Base-by-base conservation (phyloP, 306 rosid genomes). In the Dryas alaskensis region DNA sequence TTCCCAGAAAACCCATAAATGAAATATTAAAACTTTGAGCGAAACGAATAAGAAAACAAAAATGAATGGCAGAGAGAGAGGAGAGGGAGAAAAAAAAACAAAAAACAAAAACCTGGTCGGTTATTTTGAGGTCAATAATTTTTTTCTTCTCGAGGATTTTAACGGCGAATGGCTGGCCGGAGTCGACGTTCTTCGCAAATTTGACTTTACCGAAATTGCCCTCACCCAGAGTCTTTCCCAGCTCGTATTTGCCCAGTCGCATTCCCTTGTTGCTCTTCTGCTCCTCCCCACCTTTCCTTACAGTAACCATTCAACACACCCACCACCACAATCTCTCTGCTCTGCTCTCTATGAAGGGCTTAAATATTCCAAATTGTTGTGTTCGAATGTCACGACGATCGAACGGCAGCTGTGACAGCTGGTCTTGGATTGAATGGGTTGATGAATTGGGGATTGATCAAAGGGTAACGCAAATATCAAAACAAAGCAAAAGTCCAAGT, bases 151-250 rank as follows among this genome's bases (percentile, higher is more conserved):
- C 87, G 7, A 93, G 68, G 61, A 91, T 86, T 88, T 93, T 93
- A 73, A 93, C 84, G 8, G 98, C 98, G 60, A 83, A 87, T 39
- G 74, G 54, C 10, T 83, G 87, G 3, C 84, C 91, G n/a, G 96
- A 78, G 19, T 79, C 86, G 11, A 78, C 72, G 83, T 91, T 73
- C 68, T 42, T 82, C 0, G 96, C 98, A 8, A 91, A 82, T 67
- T 91, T 93, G 0, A 93, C 98, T 79, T 93, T 93, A 0, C 97
- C 98, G 55, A 93, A 91, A 84, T 89, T 93, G 13, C 98, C 98
- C 63, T 93, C 94, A 1, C 98, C 98, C 0, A 93, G 83, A 37
- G 86, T 93, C 78, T 85, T 84, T 14, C 98, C 98, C 67, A 93
- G 73, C 64, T 86, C 89, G 73, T 93, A 91, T 76, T 91, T 93